Conservation (phyloP, 2,329 filamentous ascomycete species). For the Lecanosticta acicola region DNA sequence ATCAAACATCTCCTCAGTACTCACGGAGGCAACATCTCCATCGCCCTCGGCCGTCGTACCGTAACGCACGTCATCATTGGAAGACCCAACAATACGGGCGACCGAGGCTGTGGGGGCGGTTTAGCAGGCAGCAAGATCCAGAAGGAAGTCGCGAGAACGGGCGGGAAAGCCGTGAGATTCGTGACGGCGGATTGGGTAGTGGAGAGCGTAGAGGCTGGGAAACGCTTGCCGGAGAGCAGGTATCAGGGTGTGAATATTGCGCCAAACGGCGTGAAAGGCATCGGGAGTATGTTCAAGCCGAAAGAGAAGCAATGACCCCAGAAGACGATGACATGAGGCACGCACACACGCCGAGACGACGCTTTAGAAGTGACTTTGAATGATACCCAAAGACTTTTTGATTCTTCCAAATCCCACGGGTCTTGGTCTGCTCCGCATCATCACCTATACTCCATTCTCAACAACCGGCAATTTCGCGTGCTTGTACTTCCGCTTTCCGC, state of each 20-base stretch:
- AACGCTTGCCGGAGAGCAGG: constrained; percentile 65
- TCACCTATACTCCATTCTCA: constrained; percentile 1
- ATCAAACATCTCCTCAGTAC: constrained; percentile 71
- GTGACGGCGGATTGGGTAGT: constrained; percentile 79
- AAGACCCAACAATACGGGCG: constrained; percentile 41
- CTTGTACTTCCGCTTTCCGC: constrained; percentile 48
- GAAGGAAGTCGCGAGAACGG: constrained; percentile 59
- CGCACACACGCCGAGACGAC: not conserved
- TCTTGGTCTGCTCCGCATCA: no score
- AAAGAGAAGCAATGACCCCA: constrained; percentile 8
- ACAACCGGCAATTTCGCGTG: constrained; percentile 47
- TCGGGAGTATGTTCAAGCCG: constrained; percentile 41
- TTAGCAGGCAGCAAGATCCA: constrained; percentile 74
- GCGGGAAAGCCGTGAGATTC: constrained; percentile 65
- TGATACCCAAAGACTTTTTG: constrained; percentile 7
- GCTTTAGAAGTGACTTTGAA: not conserved
- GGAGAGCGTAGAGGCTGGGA: constrained; percentile 74
- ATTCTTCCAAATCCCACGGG: no score
- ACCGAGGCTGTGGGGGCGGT: constrained; percentile 65
- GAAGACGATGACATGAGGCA: constrained; percentile 1
- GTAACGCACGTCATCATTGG: constrained; percentile 87
- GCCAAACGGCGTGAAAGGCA: constrained; percentile 57
- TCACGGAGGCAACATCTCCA: constrained; percentile 67
- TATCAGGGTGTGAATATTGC: constrained; percentile 63
- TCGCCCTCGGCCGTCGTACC: constrained; percentile 63